Conservation (phyloP, 306 rosid genomes). For the Vigna reflexopilosa region DNA sequence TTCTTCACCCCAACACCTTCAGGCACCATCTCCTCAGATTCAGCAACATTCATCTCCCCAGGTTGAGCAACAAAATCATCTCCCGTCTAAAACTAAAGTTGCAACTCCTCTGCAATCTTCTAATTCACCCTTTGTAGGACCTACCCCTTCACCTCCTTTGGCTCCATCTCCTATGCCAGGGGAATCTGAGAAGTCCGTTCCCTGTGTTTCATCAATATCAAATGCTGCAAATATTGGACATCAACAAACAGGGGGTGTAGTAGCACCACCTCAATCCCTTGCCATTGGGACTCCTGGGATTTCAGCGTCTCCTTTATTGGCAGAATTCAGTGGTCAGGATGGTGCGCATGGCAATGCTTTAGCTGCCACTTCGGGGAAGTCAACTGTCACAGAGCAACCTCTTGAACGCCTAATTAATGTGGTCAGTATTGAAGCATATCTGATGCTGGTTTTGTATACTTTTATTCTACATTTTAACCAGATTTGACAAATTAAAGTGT, state of each 20-base stretch:
- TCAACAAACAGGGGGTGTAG: slow-evolving; percentile 62
- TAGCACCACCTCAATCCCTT: slow-evolving; percentile 80
- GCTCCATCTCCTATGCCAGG: slow-evolving; percentile 88
- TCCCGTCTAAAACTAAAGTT: slow-evolving; percentile 61
- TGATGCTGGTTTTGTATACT: slow-evolving; percentile 7
- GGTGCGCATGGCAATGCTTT: slow-evolving; percentile 62
- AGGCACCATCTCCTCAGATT: slow-evolving; percentile 87
- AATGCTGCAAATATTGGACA: slow-evolving; percentile 73
- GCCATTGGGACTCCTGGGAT: slow-evolving; percentile 99
- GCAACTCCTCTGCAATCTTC: slow-evolving; percentile 88
- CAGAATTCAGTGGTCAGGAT: slow-evolving; percentile 79
- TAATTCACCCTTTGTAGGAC: slow-evolving; percentile 79
- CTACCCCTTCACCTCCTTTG: slow-evolving; percentile 89
- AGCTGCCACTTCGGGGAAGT: slow-evolving; percentile 66
- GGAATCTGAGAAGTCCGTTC: slow-evolving; percentile 76
- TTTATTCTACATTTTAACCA: not conserved
- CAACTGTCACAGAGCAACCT: slow-evolving; percentile 78
- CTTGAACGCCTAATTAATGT: slow-evolving; percentile 80
- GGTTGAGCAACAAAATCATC: slow-evolving; percentile 79
- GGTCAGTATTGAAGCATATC: slow-evolving; percentile 58
- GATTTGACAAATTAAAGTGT: slow-evolving; percentile 29
- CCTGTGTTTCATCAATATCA: slow-evolving; percentile 65
- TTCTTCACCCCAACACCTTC: slow-evolving; percentile 80
- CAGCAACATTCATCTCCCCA: slow-evolving; percentile 90
- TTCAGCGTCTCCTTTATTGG: slow-evolving; percentile 96